These are phyloP conservation scores for Xylariaceae sp. DNA, from an alignment of 2,329 filamentous ascomycete species.

Conservation along the genomic window DNA sequence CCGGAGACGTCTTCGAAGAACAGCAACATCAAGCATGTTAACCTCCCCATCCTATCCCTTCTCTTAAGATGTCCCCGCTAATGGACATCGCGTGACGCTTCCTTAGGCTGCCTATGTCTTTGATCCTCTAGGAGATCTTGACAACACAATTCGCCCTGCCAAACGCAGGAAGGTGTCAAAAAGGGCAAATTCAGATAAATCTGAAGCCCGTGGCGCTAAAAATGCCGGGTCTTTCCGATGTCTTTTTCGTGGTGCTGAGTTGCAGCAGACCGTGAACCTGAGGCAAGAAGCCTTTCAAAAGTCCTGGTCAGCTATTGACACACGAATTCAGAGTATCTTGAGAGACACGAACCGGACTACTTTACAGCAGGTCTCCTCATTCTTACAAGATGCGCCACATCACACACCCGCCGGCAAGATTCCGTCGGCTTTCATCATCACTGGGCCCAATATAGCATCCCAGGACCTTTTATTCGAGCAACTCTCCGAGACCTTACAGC, in stretches of 20 bases:
- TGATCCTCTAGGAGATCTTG: constrained; percentile 41
- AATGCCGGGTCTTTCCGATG: constrained; percentile 39
- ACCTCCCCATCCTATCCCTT: not conserved
- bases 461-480: constrained; percentile 70
- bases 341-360: constrained; percentile 57
- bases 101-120: constrained; percentile 58
- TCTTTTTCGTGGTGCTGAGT: constrained; percentile 52
- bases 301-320: constrained; percentile 60
- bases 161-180: constrained; percentile 54
- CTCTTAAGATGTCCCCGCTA: constrained; percentile 3
- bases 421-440: constrained; percentile 66
- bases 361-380: constrained; percentile 51
- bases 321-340: constrained; percentile 56
- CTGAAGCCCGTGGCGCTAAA: constrained; percentile 13
- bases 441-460: constrained; percentile 71
- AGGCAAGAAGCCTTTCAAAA: constrained; percentile 56
- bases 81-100: constrained; percentile 3
- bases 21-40: constrained; percentile 29
- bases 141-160: constrained; percentile 37
- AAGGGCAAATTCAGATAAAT: constrained; percentile 31
- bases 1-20: constrained; percentile 25
- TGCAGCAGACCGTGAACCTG: constrained; percentile 41
- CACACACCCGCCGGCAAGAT: constrained; percentile 43
- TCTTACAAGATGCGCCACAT: constrained; percentile 40
- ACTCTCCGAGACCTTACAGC: constrained; percentile 52